Conservation (phyloP, 2,329 filamentous ascomycete genomes). For the Niveomyces coronatus region DNA sequence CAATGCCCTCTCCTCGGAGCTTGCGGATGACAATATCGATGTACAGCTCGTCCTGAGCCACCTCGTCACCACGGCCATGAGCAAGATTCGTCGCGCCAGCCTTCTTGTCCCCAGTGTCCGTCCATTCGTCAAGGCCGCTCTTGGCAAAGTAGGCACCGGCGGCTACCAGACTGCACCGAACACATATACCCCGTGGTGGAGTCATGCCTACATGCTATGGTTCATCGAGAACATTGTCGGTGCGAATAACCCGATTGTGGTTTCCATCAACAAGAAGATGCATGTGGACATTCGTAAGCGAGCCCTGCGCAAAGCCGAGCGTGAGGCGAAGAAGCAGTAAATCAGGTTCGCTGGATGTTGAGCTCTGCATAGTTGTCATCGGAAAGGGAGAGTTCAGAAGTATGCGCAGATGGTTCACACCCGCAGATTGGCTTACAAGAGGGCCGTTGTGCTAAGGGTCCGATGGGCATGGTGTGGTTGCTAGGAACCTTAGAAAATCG, state of each 20-base stretch:
- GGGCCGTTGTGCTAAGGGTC: too few relatives aligned
- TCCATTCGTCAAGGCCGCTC: constrained; percentile 66
- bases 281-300: constrained; percentile 74
- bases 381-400: too few relatives aligned
- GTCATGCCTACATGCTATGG: constrained; percentile 82
- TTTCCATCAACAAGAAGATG: constrained; percentile 52
- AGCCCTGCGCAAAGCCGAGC: constrained; percentile 73
- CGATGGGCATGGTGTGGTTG: too few relatives aligned
- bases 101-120: constrained; percentile 71
- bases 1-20: constrained; percentile 70
- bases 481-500: too few relatives aligned
- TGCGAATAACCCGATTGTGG: constrained; percentile 34
- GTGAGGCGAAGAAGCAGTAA: constrained; percentile 62
- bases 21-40: constrained; percentile 69
- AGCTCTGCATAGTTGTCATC: too few relatives aligned
- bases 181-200: constrained; percentile 90
- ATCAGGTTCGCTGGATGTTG: too few relatives aligned
- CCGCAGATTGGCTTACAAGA: too few relatives aligned
- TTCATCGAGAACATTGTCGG: constrained; percentile 53
- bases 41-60: constrained; percentile 91
- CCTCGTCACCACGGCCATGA: constrained; percentile 93
- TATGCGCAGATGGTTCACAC: too few relatives aligned
- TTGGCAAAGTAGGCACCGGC: constrained; percentile 74
- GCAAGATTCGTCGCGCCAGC: constrained; percentile 77
- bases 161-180: constrained; percentile 69